A percentile compares a stretch with the other conserved stretches of the same genome.
Evolutionary conservation across 306 rosid genomes (phyloP).

Genomic region (Dryas drummondii): DNA sequence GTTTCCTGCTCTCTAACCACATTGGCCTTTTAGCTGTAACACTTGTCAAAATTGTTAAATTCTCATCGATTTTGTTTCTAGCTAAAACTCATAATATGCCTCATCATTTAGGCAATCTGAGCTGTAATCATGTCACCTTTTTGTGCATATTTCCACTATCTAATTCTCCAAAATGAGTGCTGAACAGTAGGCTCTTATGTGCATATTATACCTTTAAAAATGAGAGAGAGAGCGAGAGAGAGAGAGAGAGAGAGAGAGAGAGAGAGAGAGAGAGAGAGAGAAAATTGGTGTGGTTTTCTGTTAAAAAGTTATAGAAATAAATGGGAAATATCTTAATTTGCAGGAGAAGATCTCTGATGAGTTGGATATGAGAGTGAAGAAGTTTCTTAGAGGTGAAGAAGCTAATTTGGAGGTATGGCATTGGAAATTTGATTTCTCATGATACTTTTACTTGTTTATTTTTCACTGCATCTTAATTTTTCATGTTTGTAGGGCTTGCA

Average conservation of each 20-base stretch:
- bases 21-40: background rate
- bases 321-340: background rate
- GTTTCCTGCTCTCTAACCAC: background rate
- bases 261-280: too few relatives aligned
- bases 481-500: slow-evolving; percentile 48
- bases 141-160: background rate
- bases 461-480: background rate
- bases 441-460: background rate
- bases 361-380: slow-evolving; percentile 49
- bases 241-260: too few relatives aligned
- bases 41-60: background rate
- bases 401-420: slow-evolving; percentile 60
- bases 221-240: too few relatives aligned
- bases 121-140: background rate
- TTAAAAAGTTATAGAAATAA: background rate
- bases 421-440: slow-evolving; percentile 1
- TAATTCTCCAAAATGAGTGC: background rate
- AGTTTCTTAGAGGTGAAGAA: slow-evolving; percentile 79
- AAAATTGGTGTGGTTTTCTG: background rate
- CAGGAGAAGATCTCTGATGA: slow-evolving; percentile 70
- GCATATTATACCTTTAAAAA: background rate
- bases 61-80: background rate
- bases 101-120: background rate
- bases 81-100: background rate
- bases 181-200: background rate